Percentiles rank a stretch among this genome's conserved stretches.
Conservation (phyloP, 2,329 filamentous ascomycete species). For the Penicillium sclerotigenum region DNA sequence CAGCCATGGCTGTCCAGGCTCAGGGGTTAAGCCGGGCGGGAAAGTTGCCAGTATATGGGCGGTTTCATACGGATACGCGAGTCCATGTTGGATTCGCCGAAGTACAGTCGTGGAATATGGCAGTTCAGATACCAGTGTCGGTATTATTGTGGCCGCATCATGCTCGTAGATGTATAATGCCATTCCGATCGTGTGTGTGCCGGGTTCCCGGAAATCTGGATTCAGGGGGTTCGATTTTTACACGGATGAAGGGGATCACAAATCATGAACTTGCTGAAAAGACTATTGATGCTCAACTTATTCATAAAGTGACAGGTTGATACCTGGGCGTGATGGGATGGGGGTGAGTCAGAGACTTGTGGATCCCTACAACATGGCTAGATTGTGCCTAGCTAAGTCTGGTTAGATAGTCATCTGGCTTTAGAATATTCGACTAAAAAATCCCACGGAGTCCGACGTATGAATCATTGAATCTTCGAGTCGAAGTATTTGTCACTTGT, state of each 20-base stretch:
- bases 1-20: constrained; percentile 35
- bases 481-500: constrained; percentile 17
- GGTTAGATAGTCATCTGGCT: not conserved
- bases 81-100: constrained; percentile 40
- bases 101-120: constrained; percentile 39
- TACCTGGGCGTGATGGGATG: not conserved
- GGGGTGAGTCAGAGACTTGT: not conserved
- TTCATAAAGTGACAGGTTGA: not conserved
- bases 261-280: not conserved
- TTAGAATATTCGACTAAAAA: not conserved
- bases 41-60: constrained; percentile 37
- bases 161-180: constrained; percentile 19
- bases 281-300: not conserved
- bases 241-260: not conserved
- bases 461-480: not conserved
- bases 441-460: not conserved
- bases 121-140: constrained; percentile 34
- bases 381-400: not conserved
- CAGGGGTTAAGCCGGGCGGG: constrained; percentile 16
- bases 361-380: not conserved
- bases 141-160: constrained; percentile 19
- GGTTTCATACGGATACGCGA: constrained; percentile 31
- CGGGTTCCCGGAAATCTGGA: constrained; percentile 2
- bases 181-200: not conserved
- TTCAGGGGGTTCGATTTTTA: not conserved